Evolutionary conservation across 352 stramenopile species (phyloP), one percentile per base, ranked within the genome.

Genomic region (Globisporangium spiculum): DNA sequence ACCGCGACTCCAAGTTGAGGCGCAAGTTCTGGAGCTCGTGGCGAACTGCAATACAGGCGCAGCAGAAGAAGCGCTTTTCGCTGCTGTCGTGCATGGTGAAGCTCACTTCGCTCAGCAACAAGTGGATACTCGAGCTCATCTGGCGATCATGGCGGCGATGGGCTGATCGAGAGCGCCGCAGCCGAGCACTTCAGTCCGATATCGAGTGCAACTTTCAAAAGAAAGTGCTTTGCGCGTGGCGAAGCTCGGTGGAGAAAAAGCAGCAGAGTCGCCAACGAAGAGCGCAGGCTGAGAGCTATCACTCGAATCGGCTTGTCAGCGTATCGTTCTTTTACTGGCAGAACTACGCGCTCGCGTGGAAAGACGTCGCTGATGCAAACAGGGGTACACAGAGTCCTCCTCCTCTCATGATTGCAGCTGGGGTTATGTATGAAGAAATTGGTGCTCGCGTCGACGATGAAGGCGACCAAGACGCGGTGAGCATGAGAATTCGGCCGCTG

Each of bases 341-440:
- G 62, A 88, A 86, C 61, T 90, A 90, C 58, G 75, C 73, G n/a
- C 76, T 92, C n/a, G 81, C 80, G 16, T 92, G 84, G 84, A 83
- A 84, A 58, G 80, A 88, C 30, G 77, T 72, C n/a, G 18, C 60
- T 60, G 22, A 75, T 76, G 64, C 24, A 8, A 52, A 60, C 41
- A 65, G 59, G 60, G 38, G 38, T 4, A 46, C 16, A 20, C 38
- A 18, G 12, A 18, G 12, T 46, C 12, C 18, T 52, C 44, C 14
- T 52, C 44, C 18, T 7, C 27, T 3, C 27, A 22, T 10, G 44
- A 52, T 52, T 52, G 16, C 44, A 12, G 9, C 27, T 41, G 7
- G 1, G 7, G 34, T 60, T 46, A 38, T 34, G 9, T 2, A 12
- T 12, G 26, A 26, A 16, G 24, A 26, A 18, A 7, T 55, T 30